These are phyloP conservation scores for Penicillium crystallinum DNA, from an alignment of 495 filamentous ascomycete genomes.

Conservation along the genomic window DNA sequence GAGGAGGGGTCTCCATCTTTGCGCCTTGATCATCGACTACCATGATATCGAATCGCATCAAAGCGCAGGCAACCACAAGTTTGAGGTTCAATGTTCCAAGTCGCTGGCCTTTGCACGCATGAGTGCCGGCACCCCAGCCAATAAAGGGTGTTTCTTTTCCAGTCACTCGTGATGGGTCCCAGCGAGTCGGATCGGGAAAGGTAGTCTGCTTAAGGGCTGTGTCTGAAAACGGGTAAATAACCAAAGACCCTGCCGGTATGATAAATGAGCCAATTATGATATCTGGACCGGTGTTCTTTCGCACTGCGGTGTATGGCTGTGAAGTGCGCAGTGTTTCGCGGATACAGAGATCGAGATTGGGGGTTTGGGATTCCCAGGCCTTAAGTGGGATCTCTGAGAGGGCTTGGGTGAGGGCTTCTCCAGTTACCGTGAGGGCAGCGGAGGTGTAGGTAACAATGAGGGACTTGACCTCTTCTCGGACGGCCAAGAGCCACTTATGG, in stretches of 20 bases:
- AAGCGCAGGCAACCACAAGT: neutral
- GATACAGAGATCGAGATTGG: slow-evolving; percentile 6
- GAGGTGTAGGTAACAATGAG: neutral
- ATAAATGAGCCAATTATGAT: neutral
- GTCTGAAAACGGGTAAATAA: slow-evolving; percentile 7
- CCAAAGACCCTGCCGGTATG: slow-evolving; percentile 3
- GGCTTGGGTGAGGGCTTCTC: neutral
- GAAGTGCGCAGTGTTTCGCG: slow-evolving; percentile 7
- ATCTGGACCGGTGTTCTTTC: slow-evolving; percentile 7
- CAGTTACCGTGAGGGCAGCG: neutral
- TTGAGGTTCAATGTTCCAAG: slow-evolving; percentile 7
- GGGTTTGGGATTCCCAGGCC: slow-evolving; percentile 7
- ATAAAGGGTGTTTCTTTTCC: neutral
- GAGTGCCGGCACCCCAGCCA: slow-evolving; percentile 6
- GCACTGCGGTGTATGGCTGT: slow-evolving; percentile 7
- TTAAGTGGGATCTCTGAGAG: slow-evolving; percentile 3
- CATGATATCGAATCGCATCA: neutral
- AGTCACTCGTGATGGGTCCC: slow-evolving; percentile 3
- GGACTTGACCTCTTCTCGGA: slow-evolving; percentile 1
- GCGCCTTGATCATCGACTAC: neutral
- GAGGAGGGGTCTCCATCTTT: neutral
- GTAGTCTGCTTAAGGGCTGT: neutral
- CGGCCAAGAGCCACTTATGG: neutral
- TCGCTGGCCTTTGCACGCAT: slow-evolving; percentile 9
- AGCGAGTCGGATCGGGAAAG: slow-evolving; percentile 1